Evolutionary conservation across 2,329 filamentous ascomycete genomes (phyloP).

Genomic region (Orbilia oligospora): DNA sequence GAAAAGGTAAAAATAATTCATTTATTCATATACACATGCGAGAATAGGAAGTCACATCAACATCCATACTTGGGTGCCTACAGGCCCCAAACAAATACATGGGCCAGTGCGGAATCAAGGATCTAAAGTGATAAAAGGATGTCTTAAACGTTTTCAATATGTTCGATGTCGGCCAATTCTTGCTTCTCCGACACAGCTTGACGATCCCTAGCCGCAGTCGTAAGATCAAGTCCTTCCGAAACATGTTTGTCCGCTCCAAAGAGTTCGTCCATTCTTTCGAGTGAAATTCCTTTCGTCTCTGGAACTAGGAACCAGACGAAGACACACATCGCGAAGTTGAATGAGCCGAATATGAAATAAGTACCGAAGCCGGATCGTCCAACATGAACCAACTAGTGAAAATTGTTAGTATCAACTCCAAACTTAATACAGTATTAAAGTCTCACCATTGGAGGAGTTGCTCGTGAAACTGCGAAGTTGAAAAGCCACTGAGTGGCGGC

Average conservation of each 20-base stretch:
- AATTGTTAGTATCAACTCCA: background rate
- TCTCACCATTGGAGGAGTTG: slow-evolving; percentile 78
- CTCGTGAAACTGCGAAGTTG: slow-evolving; percentile 79
- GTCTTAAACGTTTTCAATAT: slow-evolving; percentile 28
- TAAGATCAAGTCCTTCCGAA: slow-evolving; percentile 35
- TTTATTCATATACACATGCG: no score
- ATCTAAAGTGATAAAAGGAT: background rate
- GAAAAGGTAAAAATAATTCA: no score
- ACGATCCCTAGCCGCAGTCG: slow-evolving; percentile 38
- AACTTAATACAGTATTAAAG: slow-evolving; percentile 62
- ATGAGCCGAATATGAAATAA: slow-evolving; percentile 78
- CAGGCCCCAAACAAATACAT: no score
- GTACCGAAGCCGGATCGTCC: slow-evolving; percentile 71
- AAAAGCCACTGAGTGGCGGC: slow-evolving; percentile 81
- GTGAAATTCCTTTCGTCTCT: slow-evolving; percentile 76
- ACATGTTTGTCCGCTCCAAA: slow-evolving; percentile 62
- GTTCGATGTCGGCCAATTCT: slow-evolving; percentile 35
- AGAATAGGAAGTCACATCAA: no score
- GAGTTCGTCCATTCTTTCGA: slow-evolving; percentile 66
- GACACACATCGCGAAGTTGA: slow-evolving; percentile 76
- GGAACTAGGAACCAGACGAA: slow-evolving; percentile 71
- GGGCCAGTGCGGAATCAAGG: no score
- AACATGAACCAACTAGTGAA: slow-evolving; percentile 66
- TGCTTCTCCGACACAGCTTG: slow-evolving; percentile 32
- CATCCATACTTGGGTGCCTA: no score